Base-by-base conservation (phyloP, 352 stramenopile genomes). In the Phytopythium aichiense region DNA sequence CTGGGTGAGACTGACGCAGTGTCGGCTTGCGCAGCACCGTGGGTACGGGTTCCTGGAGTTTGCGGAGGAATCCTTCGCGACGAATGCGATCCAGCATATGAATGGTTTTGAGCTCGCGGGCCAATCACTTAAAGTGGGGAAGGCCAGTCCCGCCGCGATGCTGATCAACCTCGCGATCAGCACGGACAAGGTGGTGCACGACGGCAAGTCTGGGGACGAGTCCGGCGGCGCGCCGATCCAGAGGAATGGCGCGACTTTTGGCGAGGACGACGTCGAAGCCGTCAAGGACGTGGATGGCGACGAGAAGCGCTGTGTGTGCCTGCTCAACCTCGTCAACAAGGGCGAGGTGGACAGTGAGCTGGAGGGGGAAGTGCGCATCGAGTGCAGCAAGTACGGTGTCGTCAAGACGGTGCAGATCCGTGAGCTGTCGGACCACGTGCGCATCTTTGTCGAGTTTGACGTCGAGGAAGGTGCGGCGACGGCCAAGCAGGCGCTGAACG, bases 51-150 rank as follows among this genome's bases (percentile, higher is more conserved):
- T 92, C 45, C 72, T 92, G 53, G 76, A 89, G 58, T 92, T 91
- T 61, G 56, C 75, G 0, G 76, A 91, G 43, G 81, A 90, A 45
- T 71, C 52, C 15, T 86, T 68, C 16, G 84, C 84, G 15, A 46
- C 50, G 55, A 92, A 74, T 63, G 84, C 84, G 18, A 91, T 92
- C 46, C 81, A 92, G 67, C 84, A 92, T 57, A 92, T 92, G 84
- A 84, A 92, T 60, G 79, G 78, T 28, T 92, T 92, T 58, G 84
- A 92, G 31, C 61, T 92, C 20, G 84, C 84, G 37, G 84, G 84
- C 13, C 79, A 91, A 50, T 69, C 82, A 22, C 81, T 92, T 15
- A 86, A 89, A 64, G 81, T 92, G 6, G 84, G 84, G 61, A 92
- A 92, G 61, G 84, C 84, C 31, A 92, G 84, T 52, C 64, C 83